A percentile compares a stretch with the other conserved stretches of the same genome.
Evolutionary conservation across 371 early-diverging fungal species (phyloP).

Genomic region (Blakeslea trispora): DNA sequence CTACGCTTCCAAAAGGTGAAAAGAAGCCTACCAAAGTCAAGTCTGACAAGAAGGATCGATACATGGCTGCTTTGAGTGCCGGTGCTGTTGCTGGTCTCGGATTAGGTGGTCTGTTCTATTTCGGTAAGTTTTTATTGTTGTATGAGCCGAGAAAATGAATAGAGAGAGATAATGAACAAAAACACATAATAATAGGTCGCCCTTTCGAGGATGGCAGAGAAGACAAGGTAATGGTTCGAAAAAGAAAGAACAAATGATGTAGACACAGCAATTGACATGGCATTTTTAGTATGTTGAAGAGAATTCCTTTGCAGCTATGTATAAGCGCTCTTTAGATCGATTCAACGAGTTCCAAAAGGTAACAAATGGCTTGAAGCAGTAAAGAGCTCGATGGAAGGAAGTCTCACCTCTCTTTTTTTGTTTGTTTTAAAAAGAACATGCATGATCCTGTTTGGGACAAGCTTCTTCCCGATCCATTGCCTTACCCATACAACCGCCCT

Average conservation of each 20-base stretch:
- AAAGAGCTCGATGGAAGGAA: not conserved
- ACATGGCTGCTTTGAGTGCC: conserved; percentile 26
- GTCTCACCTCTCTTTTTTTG: not conserved
- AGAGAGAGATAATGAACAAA: not conserved
- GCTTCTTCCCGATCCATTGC: conserved; percentile 87
- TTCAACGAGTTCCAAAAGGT: conserved; percentile 45
- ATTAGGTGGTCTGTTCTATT: conserved; percentile 33
- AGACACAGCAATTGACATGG: too few relatives aligned
- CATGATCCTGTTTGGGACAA: conserved; percentile 77
- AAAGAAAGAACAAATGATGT: too few relatives aligned
- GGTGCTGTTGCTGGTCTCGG: conserved; percentile 28
- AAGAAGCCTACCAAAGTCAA: conserved; percentile 52
- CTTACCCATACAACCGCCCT: conserved; percentile 77
- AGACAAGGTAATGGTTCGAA: conserved; percentile 25
- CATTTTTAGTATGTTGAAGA: conserved; percentile 39
- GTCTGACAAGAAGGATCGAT: conserved; percentile 18
- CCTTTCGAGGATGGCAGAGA: conserved; percentile 38
- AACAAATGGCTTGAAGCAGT: not conserved
- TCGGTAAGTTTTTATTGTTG: conserved; percentile 31
- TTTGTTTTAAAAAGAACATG: conserved; percentile 38
- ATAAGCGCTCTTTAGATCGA: conserved; percentile 45
- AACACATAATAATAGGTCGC: conserved; percentile 23
- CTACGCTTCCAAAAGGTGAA: conserved; percentile 55
- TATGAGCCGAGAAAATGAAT: too few relatives aligned
- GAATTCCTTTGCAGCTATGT: conserved; percentile 40